phyloP scores from a whole-genome alignment of 2,329 filamentous ascomycete genomes.

The Fusarium sp. region DNA sequence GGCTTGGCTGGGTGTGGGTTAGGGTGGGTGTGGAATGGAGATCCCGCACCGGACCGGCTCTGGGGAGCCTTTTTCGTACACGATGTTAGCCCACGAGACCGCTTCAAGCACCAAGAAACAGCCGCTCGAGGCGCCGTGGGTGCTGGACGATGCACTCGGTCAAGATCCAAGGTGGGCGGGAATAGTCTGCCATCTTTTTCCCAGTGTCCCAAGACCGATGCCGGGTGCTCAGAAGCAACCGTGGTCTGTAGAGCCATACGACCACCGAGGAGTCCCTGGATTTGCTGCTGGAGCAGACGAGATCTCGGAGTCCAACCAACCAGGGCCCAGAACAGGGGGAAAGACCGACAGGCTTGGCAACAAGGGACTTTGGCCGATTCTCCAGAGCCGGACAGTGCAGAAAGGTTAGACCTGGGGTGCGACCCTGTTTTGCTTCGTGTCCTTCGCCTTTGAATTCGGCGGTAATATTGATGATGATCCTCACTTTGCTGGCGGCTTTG shows the following conservation, averaged over 20 bases:
- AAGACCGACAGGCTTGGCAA: constrained; percentile 35
- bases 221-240: background rate
- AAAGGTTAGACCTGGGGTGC: constrained; percentile 21
- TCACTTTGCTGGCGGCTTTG: constrained; percentile 10
- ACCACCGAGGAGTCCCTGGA: constrained; percentile 25
- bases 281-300: constrained; percentile 27
- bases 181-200: background rate
- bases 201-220: background rate
- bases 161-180: background rate
- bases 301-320: constrained; percentile 33
- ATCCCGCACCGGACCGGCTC: constrained; percentile 37
- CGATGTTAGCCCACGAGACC: constrained; percentile 24
- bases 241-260: background rate
- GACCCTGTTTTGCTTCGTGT: constrained; percentile 14
- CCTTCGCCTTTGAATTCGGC: constrained; percentile 6
- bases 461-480: constrained; percentile 22
- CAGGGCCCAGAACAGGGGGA: constrained; percentile 27
- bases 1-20: constrained; percentile 24
- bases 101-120: constrained; percentile 19
- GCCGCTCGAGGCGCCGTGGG: constrained; percentile 33
- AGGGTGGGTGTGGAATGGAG: constrained; percentile 33
- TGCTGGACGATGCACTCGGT: constrained; percentile 1
- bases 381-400: constrained; percentile 24
- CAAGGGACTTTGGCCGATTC: constrained; percentile 22
- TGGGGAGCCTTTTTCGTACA: constrained; percentile 21